Evolutionary conservation across 228 moss, liverwort and hornwort species (phyloP).

Genomic region (Sphagnum fallax): DNA sequence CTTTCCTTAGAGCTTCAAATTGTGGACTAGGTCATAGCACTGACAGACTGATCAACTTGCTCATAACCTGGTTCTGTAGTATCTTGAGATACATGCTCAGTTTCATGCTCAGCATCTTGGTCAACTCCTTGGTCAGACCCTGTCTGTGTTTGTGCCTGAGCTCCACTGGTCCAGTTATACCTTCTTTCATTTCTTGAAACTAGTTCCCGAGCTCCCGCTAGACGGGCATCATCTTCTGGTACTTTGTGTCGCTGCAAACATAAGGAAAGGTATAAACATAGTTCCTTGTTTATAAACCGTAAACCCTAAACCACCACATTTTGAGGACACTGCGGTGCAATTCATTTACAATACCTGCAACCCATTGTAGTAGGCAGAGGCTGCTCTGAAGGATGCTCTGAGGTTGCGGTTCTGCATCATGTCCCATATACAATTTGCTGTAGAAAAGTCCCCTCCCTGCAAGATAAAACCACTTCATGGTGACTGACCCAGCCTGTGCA

Average conservation of each 20-base stretch:
- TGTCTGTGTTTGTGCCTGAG: slow-evolving; percentile 4
- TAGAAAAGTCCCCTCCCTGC: slow-evolving; percentile 46
- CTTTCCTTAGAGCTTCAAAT: too few species aligned
- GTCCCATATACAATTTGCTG: slow-evolving; percentile 69
- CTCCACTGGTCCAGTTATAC: slow-evolving; percentile 8
- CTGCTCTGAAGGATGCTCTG: slow-evolving; percentile 25
- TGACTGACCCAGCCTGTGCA: too few species aligned
- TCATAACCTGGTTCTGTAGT: slow-evolving; percentile 11
- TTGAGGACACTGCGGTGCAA: too few species aligned
- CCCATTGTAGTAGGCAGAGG: slow-evolving; percentile 28
- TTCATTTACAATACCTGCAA: slow-evolving; percentile 37
- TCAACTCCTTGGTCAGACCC: slow-evolving; percentile 6
- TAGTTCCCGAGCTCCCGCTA: slow-evolving; percentile 12
- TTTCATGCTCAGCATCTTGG: slow-evolving; percentile 7
- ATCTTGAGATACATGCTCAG: slow-evolving; percentile 1
- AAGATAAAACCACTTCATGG: neutral
- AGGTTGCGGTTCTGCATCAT: slow-evolving; percentile 41
- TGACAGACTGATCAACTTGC: neutral
- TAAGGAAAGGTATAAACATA: too few species aligned
- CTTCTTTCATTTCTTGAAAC: slow-evolving; percentile 12
- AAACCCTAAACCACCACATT: too few species aligned
- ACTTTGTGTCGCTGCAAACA: slow-evolving; percentile 16
- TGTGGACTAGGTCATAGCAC: too few species aligned
- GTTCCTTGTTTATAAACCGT: too few species aligned
- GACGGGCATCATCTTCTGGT: slow-evolving; percentile 25